Conservation (phyloP, 768 basidiomycete species). For the Tricholoma flavovirens region DNA sequence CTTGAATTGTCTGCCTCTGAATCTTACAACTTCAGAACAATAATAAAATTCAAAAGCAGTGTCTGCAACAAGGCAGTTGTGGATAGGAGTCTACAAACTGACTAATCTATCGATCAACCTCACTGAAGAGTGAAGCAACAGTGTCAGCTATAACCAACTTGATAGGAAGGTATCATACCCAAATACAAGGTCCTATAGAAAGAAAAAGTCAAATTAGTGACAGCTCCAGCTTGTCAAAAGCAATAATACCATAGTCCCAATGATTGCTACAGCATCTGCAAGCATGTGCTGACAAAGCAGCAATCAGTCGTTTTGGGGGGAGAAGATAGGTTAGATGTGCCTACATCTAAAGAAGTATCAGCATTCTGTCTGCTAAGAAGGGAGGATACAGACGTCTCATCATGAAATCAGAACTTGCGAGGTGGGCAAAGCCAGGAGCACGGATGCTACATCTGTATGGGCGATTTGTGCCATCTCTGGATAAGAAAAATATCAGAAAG, state of each 20-base stretch:
- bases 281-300: conserved; percentile 63
- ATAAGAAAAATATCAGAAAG: neutral
- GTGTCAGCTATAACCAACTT: neutral
- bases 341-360: conserved; percentile 35
- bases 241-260: conserved; percentile 88
- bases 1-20: no score
- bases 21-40: no score
- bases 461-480: conserved; percentile 87
- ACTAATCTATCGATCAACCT: conserved; percentile 18
- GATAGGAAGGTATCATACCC: conserved; percentile 54
- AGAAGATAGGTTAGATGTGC: conserved; percentile 14
- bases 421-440: conserved; percentile 93
- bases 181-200: conserved; percentile 76
- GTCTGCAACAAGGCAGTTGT: no score
- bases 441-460: conserved; percentile 98
- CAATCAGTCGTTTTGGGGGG: conserved; percentile 10
- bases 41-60: no score
- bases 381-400: conserved; percentile 66
- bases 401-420: conserved; percentile 97
- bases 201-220: conserved; percentile 6
- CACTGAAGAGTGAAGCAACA: conserved; percentile 6
- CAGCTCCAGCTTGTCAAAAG: conserved; percentile 4
- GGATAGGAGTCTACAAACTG: no score
- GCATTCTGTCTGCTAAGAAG: conserved; percentile 1
- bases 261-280: conserved; percentile 93